Evolutionary conservation across 192 early-diverging fungal species (phyloP), one percentile per base, ranked within the genome.

Genomic region (Coemansia sp.): DNA sequence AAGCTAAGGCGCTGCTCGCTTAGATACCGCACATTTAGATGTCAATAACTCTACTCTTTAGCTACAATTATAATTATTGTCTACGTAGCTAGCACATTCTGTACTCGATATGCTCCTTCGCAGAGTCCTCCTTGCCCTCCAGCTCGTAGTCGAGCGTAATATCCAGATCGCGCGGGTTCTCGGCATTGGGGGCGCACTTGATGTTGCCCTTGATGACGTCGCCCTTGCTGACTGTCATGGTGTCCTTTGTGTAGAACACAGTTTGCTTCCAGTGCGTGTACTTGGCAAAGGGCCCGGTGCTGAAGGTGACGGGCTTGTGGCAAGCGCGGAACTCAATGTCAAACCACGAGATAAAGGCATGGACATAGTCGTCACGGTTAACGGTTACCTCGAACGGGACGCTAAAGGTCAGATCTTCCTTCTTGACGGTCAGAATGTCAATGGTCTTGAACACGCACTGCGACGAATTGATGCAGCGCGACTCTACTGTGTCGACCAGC

Each of bases 251-350:
- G 74, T 98, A 95, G 80, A 99, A 98, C 44, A 99, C 94, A 29
- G 98, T 98, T 85, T 99, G 97, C 84, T 98, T 98, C 98, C 98
- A 99, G 75, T 99, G 98, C n/a, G 98, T 99, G 86, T 97, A 91
- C 81, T 88, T 82, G 70, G 87, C 82, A 70, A 93, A 88, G 5
- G 94, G 90, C 36, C 97, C 86, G 65, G 96, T 91, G 75, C 93
- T 82, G 78, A 94, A 87, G 48, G 81, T 78, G 29, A 97, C 86
- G 50, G 89, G 90, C 72, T 95, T 91, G 80, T 96, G 94, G 82
- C 92, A 94, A 50, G 91, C 90, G 6, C 89, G 90, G 85, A 99
- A 98, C 82, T 88, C 89, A 69, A 95, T 98, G 82, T 99, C 96
- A 72, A 99, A 99, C 90, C 95, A 99, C 50, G 88, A 87, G 48